Evolutionary conservation across 169 alveolate species (phyloP).

Genomic region (Toxoplasma gondii): DNA sequence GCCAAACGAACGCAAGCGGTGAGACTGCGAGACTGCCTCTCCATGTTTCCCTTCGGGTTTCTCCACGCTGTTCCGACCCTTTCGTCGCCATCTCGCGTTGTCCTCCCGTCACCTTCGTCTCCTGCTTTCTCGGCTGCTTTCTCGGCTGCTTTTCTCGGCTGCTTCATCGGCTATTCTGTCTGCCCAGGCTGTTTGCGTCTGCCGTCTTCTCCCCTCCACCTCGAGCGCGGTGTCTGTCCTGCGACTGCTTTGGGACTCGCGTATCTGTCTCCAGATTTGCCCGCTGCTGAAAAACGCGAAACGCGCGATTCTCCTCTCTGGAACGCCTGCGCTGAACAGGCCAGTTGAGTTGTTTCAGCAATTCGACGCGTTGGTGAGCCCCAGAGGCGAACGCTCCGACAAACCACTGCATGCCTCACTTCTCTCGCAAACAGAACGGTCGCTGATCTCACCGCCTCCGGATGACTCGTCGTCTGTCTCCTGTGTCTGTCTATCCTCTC

Average conservation of each 20-base stretch:
- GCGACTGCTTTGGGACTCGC: neutral
- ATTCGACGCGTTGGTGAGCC: constrained; percentile 78
- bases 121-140: too few species aligned
- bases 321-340: constrained; percentile 94
- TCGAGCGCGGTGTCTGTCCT: too few species aligned
- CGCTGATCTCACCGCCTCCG: neutral
- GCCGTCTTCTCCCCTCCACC: too few species aligned
- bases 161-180: too few species aligned
- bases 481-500: too few species aligned
- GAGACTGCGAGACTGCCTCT: neutral
- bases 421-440: neutral
- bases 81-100: neutral
- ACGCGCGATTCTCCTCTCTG: constrained; percentile 91
- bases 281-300: constrained; percentile 91
- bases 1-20: constrained; percentile 91
- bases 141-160: too few species aligned
- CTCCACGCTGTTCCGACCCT: neutral
- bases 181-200: too few species aligned
- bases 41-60: neutral
- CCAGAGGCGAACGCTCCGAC: neutral
- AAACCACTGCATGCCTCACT: neutral
- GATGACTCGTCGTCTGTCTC: too few species aligned
- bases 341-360: constrained; percentile 94
- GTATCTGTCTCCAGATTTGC: constrained; percentile 67
- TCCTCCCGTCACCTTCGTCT: neutral